phyloP scores from a whole-genome alignment of 371 early-diverging fungal genomes.

The Thermomucor indicae-seudaticae region DNA sequence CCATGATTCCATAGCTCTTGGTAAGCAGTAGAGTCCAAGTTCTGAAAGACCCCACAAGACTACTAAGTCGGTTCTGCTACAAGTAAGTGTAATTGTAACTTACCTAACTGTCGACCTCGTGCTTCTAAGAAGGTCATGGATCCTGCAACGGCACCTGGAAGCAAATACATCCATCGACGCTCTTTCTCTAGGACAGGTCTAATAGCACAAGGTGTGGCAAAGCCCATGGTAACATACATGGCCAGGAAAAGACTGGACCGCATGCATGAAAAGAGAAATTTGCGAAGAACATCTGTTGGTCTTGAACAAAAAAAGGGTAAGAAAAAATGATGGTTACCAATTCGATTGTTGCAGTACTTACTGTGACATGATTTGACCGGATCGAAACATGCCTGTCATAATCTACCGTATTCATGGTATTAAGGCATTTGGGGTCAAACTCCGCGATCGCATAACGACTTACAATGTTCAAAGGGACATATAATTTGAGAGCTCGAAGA shows the following conservation, averaged over 20 bases:
- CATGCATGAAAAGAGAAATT: slow-evolving; percentile 51
- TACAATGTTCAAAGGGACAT: slow-evolving; percentile 70
- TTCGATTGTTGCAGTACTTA: too few species aligned
- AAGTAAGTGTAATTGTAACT: neutral
- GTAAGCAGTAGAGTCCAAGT: slow-evolving; percentile 78
- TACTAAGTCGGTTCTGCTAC: neutral
- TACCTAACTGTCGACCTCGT: slow-evolving; percentile 66
- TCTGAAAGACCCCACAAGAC: slow-evolving; percentile 34
- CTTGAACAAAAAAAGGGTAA: slow-evolving; percentile 19
- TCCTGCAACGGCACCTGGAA: slow-evolving; percentile 69
- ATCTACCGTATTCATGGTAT: slow-evolving; percentile 23
- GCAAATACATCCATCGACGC: slow-evolving; percentile 40
- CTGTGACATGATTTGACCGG: slow-evolving; percentile 36
- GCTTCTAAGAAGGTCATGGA: slow-evolving; percentile 70
- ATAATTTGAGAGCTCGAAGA: slow-evolving; percentile 57
- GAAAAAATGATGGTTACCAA: too few species aligned
- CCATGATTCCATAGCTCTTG: slow-evolving; percentile 72
- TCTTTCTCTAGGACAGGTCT: slow-evolving; percentile 61
- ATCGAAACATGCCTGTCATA: slow-evolving; percentile 54
- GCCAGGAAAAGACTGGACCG: slow-evolving; percentile 73
- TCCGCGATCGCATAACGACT: slow-evolving; percentile 14
- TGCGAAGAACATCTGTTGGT: slow-evolving; percentile 29
- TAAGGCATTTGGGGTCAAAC: neutral
- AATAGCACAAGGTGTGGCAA: slow-evolving; percentile 62
- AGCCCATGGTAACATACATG: slow-evolving; percentile 60